Base-by-base conservation (phyloP, 352 stramenopile genomes). In the Globisporangium cylindrosporum region DNA sequence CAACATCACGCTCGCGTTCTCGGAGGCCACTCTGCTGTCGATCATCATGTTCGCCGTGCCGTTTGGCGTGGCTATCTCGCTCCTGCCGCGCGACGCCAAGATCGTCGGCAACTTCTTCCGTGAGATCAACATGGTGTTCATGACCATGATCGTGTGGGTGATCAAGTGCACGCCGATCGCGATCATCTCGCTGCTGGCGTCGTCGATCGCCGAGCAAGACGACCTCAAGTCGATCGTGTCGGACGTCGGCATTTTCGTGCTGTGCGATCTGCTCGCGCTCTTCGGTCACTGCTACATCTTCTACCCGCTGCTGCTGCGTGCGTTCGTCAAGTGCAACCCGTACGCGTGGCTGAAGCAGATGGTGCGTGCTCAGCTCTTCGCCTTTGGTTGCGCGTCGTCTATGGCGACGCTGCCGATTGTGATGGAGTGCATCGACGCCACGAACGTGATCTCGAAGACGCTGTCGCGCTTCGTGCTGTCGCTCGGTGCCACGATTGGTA, bases 341-440 rank as follows among this genome's bases (percentile, higher is more conserved):
- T 82, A 60, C 15, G 74, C 71, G 59, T 90, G 84, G 66, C 64
- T 94, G 55, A 41, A 38, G 15, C 22, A 66, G 22, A 65, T 79
- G 51, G 53, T 92, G 3, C 86, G 82, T 0, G 86, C 86, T 0
- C 82, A 91, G 55, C 66, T 92, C 22, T 94, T 92, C 61, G 81
- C 88, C 15, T 82, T 91, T 62, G 81, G 82, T 29, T 29, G 25
- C 25, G 25, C 25, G 2, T 29, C 25, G 25, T 29, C 25, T 1
- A 29, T 29, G 25, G 25, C 25, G 25, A 29, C 25, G 25, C 71
- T 94, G 60, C 86, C 84, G 0, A 79, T 92, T 32, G 88, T 82
- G 15, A 29, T 90, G 74, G 81, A 82, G 5, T 93, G 82, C 63
- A 75, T 93, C n/a, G 85, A 91, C 60, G 72, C 73, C 20, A 87